These are phyloP conservation scores for Toxoplasma gondii DNA, from an alignment of 169 alveolate genomes.

Conservation along the genomic window DNA sequence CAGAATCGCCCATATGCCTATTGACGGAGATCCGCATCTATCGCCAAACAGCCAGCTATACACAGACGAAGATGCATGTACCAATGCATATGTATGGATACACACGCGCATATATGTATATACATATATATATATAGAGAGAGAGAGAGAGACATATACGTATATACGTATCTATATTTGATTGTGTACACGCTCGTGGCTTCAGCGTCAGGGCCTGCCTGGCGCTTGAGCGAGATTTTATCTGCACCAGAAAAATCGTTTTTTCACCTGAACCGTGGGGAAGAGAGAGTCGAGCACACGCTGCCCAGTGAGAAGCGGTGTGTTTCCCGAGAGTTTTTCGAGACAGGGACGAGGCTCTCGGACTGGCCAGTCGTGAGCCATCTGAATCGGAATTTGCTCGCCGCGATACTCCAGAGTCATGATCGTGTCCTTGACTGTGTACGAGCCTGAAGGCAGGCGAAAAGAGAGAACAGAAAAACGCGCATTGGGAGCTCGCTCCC, in stretches of 20 bases:
- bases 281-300: constrained; percentile 97
- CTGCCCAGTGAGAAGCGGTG: constrained; percentile 98
- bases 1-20: too few species aligned
- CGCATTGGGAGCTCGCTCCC: neutral
- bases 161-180: neutral
- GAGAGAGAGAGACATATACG: too few species aligned
- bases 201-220: too few species aligned
- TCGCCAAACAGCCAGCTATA: neutral
- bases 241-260: too few species aligned
- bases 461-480: neutral
- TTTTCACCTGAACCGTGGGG: constrained; percentile 93
- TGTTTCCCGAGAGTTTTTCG: constrained; percentile 94
- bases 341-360: constrained; percentile 97
- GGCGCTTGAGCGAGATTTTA: too few species aligned
- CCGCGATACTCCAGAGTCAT: constrained; percentile 88
- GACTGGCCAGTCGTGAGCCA: constrained; percentile 99
- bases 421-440: constrained; percentile 56
- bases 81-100: neutral
- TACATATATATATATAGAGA: constrained; percentile 10
- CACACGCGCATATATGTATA: neutral
- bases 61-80: neutral
- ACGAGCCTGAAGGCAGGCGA: constrained; percentile 72
- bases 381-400: constrained; percentile 85
- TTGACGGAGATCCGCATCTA: too few species aligned
- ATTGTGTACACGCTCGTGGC: too few species aligned